Evolutionary conservation across 2,329 filamentous ascomycete species (phyloP).

Genomic region (Claviceps monticola): DNA sequence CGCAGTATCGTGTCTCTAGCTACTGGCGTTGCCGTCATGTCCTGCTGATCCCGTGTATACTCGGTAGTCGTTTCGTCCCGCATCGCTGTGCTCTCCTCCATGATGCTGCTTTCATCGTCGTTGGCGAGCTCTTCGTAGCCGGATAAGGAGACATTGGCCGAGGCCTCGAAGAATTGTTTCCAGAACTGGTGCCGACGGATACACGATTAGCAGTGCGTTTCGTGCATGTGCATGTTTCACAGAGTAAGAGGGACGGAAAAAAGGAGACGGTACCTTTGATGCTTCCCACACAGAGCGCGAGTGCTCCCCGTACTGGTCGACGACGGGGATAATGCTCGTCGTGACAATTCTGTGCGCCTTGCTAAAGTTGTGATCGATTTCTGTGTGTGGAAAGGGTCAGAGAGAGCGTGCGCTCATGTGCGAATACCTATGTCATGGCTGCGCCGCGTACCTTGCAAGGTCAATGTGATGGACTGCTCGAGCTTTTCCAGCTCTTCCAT

Average conservation of each 20-base stretch:
- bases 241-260: neutral
- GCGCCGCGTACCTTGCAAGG: slow-evolving; percentile 58
- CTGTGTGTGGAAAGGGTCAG: slow-evolving; percentile 28
- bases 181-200: slow-evolving; percentile 57
- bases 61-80: slow-evolving; percentile 41
- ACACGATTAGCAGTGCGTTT: too few species aligned
- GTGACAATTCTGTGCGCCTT: slow-evolving; percentile 94
- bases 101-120: slow-evolving; percentile 42
- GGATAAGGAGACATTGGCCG: slow-evolving; percentile 89
- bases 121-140: slow-evolving; percentile 78
- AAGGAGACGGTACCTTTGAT: slow-evolving; percentile 52
- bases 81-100: slow-evolving; percentile 39
- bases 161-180: slow-evolving; percentile 99
- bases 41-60: slow-evolving; percentile 29
- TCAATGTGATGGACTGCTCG: slow-evolving; percentile 93
- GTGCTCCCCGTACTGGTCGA: slow-evolving; percentile 90
- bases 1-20: slow-evolving; percentile 23
- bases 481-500: slow-evolving; percentile 93
- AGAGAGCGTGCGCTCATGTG: neutral
- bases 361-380: slow-evolving; percentile 98
- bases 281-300: slow-evolving; percentile 93
- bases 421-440: neutral
- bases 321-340: slow-evolving; percentile 77
- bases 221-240: neutral
- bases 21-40: slow-evolving; percentile 21